These are phyloP conservation scores for Boletellus sp. DNA, from an alignment of 768 basidiomycete species.

Conservation along the genomic window DNA sequence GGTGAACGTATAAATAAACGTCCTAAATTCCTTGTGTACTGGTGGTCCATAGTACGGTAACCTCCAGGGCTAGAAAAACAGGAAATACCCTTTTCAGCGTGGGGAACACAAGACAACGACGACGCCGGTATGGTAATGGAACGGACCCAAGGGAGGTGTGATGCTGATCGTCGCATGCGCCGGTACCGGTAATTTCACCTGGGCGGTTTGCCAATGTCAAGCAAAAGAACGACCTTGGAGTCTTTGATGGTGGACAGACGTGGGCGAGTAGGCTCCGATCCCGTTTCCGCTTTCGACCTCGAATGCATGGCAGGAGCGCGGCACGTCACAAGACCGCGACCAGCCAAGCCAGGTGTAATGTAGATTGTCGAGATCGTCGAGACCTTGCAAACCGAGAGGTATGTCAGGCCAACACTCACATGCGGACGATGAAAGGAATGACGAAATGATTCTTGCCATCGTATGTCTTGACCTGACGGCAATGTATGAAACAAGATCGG, in stretches of 20 bases:
- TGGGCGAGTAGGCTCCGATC: no score
- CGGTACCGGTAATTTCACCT: slow-evolving; percentile 32
- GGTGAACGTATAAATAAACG: no score
- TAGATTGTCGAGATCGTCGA: slow-evolving; percentile 35
- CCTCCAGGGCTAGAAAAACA: no score
- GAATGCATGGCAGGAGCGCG: slow-evolving; percentile 50
- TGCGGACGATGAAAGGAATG: slow-evolving; percentile 60
- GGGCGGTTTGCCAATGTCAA: no score
- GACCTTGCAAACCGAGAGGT: no score
- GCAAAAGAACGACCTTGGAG: no score
- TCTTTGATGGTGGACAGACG: slow-evolving; percentile 36
- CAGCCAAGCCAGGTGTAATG: slow-evolving; percentile 78
- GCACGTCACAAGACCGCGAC: slow-evolving; percentile 57
- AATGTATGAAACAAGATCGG: no score
- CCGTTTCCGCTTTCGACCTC: slow-evolving; percentile 57
- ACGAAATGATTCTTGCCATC: slow-evolving; percentile 72
- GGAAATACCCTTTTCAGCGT: no score
- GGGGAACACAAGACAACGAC: no score
- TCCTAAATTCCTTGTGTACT: no score
- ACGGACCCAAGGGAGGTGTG: slow-evolving; percentile 57
- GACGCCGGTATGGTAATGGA: slow-evolving; percentile 58
- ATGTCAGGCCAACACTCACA: no score
- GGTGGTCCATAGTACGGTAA: no score
- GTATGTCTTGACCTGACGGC: slow-evolving; percentile 53
- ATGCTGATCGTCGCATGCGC: slow-evolving; percentile 40